Base-by-base conservation (phyloP, 176 grass and related monocot genomes). In the Otatea glauca region DNA sequence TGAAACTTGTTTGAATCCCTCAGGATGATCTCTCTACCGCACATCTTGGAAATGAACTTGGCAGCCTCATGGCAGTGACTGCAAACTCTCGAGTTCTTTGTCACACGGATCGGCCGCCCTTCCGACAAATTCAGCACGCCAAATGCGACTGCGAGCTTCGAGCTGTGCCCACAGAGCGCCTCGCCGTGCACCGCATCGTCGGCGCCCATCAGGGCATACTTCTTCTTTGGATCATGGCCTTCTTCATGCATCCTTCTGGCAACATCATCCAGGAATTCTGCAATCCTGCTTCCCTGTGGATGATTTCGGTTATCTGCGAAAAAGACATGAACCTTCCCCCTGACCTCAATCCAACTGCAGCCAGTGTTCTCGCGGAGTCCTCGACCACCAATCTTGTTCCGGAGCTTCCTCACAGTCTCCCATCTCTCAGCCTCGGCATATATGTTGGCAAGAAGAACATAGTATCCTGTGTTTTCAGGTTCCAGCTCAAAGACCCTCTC, bases 381-480 rank as follows among this genome's bases (percentile, higher is more conserved):
- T 61, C 84, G 65, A 24, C 83, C 59, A 34, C 88, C 87, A 51
- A 93, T 82, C 80, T 61, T 91, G 51, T 81, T 86, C 75, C 81
- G 91, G 51, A 97, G 65, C 86, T 85, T 91, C 81, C 90, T 93
- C 27, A 93, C 88, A 81, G 87, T 84, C 80, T 94, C 90, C 92
- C 95, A 94, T 84, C 77, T 92, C 82, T 94, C 95, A 61, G 90
- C 92, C 44, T 97, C 95, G 7, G 90, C 84, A 53, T 97, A 94
- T 74, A 94, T 94, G 71, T 97, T 97, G 48, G 95, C 86, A 51
- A 97, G 88, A 81, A 94, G 86, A 53, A 94, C 86, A 77, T 94
- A 97, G 90, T 92, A 89, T 15, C 84, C 88, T 17, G 90, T 90
- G 65, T 97, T 97, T 44, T 94, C 88, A 85, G 95, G 95, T 74